Percentiles rank a stretch among this genome's conserved stretches.
phyloP scores from a whole-genome alignment of 2,329 filamentous ascomycete species.

The Cercospora sojina region DNA sequence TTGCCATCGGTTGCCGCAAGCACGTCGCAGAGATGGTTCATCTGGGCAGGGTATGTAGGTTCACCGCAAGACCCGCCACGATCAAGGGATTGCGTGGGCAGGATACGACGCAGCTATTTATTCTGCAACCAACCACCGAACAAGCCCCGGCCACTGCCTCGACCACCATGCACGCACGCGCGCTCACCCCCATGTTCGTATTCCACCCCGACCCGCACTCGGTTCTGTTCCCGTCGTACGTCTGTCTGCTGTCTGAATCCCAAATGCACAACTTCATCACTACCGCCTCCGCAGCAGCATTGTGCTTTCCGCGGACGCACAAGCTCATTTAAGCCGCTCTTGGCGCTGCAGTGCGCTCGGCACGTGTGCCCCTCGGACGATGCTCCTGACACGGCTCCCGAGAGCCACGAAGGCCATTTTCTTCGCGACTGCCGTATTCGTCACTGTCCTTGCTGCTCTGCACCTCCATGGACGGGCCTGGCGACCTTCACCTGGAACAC shows the following conservation, averaged over 20 bases:
- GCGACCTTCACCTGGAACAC: not conserved
- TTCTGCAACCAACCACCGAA: not conserved
- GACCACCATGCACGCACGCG: not conserved
- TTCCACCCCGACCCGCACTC: not conserved
- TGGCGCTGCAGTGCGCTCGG: not conserved
- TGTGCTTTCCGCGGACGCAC: not conserved
- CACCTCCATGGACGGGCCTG: constrained; percentile 8
- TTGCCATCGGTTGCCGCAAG: not conserved
- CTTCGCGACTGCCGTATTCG: constrained; percentile 6
- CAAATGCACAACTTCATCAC: not conserved
- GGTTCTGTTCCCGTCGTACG: not conserved
- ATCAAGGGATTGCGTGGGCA: not conserved
- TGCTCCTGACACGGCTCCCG: constrained; percentile 18
- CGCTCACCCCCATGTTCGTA: not conserved
- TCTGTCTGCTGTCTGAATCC: not conserved
- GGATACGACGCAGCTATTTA: not conserved
- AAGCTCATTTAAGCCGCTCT: not conserved
- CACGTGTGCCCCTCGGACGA: not conserved
- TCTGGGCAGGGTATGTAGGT: not conserved
- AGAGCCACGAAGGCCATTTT: constrained; percentile 16
- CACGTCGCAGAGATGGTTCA: not conserved
- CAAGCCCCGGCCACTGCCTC: not conserved
- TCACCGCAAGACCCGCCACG: not conserved
- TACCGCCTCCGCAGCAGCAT: not conserved
- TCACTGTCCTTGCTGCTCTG: constrained; percentile 10